Base-by-base conservation (phyloP, 2,329 filamentous ascomycete species). In the Cordyceps javanica region DNA sequence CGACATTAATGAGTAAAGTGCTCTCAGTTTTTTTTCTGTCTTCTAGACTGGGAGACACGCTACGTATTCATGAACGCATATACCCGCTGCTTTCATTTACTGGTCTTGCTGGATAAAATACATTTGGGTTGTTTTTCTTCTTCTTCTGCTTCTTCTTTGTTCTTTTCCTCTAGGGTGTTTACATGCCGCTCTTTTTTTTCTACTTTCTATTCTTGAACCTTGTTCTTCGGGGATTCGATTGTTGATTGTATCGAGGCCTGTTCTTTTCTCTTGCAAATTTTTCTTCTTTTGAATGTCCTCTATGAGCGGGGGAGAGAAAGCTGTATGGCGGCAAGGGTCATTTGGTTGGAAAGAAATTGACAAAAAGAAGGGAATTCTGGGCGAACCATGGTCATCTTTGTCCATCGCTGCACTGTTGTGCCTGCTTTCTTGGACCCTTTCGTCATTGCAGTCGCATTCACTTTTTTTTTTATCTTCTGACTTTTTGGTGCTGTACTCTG, bases 51-150 rank as follows among this genome's bases (percentile, higher is more conserved):
- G 42, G 42, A 54, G 49, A 58, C 59, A 59, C 36, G 50, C 57
- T 41, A 70, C 62, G 64, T 65, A 64, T 67, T 68, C 62, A 69
- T 61, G 66, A 57, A 69, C 64, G 62, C 66, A 66, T 68, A 70
- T 69, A 70, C 67, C 68, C 66, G 62, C 64, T 61, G 57, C 60
- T 62, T 59, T 58, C 46, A 46, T 39, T 56, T 50, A 49, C 45
- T 57, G 45, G 55, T 50, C 38, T 50, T 56, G 45, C 45, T 57
- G 55, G 55, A 57, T 50, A 51, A 57, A 57, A 50, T 49, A 34
- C 49, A 32, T 52, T 52, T 34, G 49, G 56, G 41, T 39, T 26
- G 42, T 48, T 41, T 54, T 62, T 53, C 25, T 26, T 61, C 54
- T 10, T 41, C 34, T 25, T 57, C 8, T 50, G 14, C 28, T 25